phyloP scores from a whole-genome alignment of 1,139 yeast genomes.

The Suhomyces bolitotheri region DNA sequence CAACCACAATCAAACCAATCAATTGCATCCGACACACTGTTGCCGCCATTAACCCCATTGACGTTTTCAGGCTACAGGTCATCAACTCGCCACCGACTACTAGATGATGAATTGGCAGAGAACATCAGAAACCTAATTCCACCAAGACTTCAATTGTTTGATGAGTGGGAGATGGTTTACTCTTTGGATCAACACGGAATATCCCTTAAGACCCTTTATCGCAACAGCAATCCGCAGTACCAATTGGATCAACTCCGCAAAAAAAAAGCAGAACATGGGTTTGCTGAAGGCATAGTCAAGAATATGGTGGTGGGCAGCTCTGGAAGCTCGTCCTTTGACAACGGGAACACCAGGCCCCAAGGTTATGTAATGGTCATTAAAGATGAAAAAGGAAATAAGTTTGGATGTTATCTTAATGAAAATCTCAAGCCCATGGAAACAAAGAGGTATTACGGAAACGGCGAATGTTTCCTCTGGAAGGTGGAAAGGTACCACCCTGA shows the following conservation, averaged over 20 bases:
- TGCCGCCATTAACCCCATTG: slow-evolving; percentile 40
- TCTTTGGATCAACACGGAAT: slow-evolving; percentile 92
- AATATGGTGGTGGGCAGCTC: slow-evolving; percentile 30
- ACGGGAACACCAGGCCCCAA: slow-evolving; percentile 30
- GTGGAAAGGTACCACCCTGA: slow-evolving; percentile 36
- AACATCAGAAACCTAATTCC: slow-evolving; percentile 77
- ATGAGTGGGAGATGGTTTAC: slow-evolving; percentile 76
- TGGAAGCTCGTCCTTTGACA: slow-evolving; percentile 19
- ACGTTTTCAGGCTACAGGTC: slow-evolving; percentile 54
- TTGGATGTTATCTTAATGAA: slow-evolving; percentile 87
- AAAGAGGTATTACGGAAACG: slow-evolving; percentile 83
- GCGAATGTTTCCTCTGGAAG: slow-evolving; percentile 94
- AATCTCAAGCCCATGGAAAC: slow-evolving; percentile 68
- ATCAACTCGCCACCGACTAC: slow-evolving; percentile 56
- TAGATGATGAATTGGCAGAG: slow-evolving; percentile 63
- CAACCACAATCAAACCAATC: slow-evolving; percentile 4
- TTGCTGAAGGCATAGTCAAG: slow-evolving; percentile 38
- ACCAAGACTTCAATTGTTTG: slow-evolving; percentile 70
- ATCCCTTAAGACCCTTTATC: slow-evolving; percentile 72
- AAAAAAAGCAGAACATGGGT: slow-evolving; percentile 32
- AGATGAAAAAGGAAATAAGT: slow-evolving; percentile 62
- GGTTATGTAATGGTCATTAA: slow-evolving; percentile 73
- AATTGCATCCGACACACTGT: slow-evolving; percentile 7
- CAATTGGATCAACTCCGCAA: slow-evolving; percentile 29
- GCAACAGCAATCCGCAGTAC: slow-evolving; percentile 35